Percentiles rank a stretch among this genome's conserved stretches.
Evolutionary conservation across 2,329 filamentous ascomycete species (phyloP).

Genomic region (Aspergillus sp.): DNA sequence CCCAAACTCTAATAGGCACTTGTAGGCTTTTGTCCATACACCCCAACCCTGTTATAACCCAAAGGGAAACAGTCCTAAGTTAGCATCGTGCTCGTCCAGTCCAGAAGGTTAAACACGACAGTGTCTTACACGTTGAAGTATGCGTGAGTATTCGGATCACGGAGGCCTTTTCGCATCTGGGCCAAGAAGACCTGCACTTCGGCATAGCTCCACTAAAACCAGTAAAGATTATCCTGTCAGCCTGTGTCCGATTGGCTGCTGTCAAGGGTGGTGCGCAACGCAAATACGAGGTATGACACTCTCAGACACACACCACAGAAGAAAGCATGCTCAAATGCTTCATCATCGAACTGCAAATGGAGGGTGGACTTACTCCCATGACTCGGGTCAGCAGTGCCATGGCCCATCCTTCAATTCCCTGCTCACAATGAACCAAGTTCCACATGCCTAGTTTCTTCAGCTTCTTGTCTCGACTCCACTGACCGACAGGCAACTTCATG

Average conservation of each 20-base stretch:
- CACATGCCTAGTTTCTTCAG: slow-evolving; percentile 33
- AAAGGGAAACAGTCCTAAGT: neutral
- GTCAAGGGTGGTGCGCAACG: neutral
- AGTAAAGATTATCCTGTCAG: slow-evolving; percentile 5
- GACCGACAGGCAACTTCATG: slow-evolving; percentile 33
- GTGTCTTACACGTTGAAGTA: slow-evolving; percentile 27
- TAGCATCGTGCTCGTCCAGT: neutral
- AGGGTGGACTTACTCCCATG: slow-evolving; percentile 27
- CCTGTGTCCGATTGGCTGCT: neutral
- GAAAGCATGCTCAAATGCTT: neutral
- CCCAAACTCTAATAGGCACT: neutral
- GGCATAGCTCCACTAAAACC: slow-evolving; percentile 23
- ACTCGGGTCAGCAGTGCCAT: slow-evolving; percentile 33
- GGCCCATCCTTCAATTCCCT: slow-evolving; percentile 35
- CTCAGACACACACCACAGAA: neutral
- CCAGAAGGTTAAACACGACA: neutral
- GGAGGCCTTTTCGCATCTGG: slow-evolving; percentile 25
- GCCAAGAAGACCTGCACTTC: slow-evolving; percentile 27
- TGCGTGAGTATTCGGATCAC: slow-evolving; percentile 23
- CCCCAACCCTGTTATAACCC: slow-evolving; percentile 13
- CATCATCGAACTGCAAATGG: neutral
- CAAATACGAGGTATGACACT: neutral
- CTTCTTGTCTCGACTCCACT: slow-evolving; percentile 30
- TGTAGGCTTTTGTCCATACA: slow-evolving; percentile 22
- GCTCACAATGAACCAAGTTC: slow-evolving; percentile 29